Percentiles rank a stretch among this genome's conserved stretches.
phyloP scores from a whole-genome alignment of 768 basidiomycete species.

The Amanita exitialis region DNA sequence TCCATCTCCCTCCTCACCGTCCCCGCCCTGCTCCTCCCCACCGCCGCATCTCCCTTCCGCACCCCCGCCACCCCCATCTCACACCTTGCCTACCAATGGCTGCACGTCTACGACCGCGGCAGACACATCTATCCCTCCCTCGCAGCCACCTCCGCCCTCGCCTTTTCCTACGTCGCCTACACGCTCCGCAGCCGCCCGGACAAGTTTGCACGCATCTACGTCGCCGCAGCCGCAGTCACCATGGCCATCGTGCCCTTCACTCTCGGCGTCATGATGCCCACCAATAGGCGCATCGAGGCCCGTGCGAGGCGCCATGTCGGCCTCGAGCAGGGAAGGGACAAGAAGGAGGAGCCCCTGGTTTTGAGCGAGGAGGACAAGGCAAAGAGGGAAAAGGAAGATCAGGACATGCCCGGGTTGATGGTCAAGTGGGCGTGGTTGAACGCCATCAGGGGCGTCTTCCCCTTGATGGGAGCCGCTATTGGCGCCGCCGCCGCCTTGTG shows the following conservation, averaged over 20 bases:
- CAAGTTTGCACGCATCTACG: neutral
- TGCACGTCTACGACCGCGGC: neutral
- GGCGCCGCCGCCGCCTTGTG: neutral
- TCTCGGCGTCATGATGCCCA: neutral
- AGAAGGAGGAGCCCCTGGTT: neutral
- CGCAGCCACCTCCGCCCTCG: constrained; percentile 1
- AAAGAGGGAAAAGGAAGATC: neutral
- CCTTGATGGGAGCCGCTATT: neutral
- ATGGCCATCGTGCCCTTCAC: neutral
- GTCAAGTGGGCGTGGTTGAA: constrained; percentile 3
- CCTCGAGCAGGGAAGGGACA: neutral
- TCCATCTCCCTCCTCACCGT: neutral
- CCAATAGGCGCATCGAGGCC: neutral
- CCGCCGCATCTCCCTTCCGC: neutral
- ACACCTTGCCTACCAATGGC: neutral
- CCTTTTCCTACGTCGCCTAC: neutral
- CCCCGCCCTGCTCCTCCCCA: neutral
- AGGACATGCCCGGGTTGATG: neutral
- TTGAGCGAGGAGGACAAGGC: neutral
- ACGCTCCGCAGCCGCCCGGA: neutral
- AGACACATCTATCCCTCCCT: neutral
- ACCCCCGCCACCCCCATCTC: neutral
- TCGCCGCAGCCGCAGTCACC: neutral
- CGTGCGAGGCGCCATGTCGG: neutral
- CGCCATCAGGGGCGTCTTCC: neutral